Conservation (phyloP, 1,284 basidiomycete genomes). For the Dichomitus squalens region DNA sequence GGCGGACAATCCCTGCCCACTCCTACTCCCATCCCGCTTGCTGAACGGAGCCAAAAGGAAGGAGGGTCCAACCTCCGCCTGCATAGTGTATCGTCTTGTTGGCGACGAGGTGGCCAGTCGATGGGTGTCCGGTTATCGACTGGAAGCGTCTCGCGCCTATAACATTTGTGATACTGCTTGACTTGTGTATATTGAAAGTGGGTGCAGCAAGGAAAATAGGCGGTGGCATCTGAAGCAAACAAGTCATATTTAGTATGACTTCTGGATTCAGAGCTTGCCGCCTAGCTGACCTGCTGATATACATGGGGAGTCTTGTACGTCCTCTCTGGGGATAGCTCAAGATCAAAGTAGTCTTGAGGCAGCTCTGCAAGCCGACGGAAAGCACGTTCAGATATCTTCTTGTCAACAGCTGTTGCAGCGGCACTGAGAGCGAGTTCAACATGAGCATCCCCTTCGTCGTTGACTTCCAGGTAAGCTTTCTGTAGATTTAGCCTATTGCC, state of each 20-base stretch:
- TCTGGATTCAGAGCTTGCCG: not conserved
- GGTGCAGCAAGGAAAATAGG: not conserved
- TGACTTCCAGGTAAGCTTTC: not conserved
- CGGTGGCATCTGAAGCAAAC: not conserved
- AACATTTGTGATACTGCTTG: not conserved
- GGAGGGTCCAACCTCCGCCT: slow-evolving; percentile 10
- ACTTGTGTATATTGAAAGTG: too few relatives aligned
- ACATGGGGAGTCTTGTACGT: not conserved
- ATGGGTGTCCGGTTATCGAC: not conserved
- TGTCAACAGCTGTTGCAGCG: not conserved
- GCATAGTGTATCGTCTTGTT: slow-evolving; percentile 1
- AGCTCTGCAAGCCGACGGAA: not conserved
- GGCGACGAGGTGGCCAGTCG: not conserved
- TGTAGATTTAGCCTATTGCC: not conserved
- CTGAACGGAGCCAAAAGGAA: too few relatives aligned
- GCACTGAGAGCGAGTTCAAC: not conserved
- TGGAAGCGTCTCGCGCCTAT: not conserved
- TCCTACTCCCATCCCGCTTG: too few relatives aligned
- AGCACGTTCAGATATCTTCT: not conserved
- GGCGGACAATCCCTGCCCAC: too few relatives aligned
- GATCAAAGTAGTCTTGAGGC: not conserved
- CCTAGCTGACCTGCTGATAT: not conserved
- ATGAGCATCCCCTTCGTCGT: not conserved
- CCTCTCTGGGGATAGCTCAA: slow-evolving; percentile 1
- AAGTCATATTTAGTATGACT: not conserved